Conservation (phyloP, 2,329 filamentous ascomycete genomes). For the Fusarium dimerum region DNA sequence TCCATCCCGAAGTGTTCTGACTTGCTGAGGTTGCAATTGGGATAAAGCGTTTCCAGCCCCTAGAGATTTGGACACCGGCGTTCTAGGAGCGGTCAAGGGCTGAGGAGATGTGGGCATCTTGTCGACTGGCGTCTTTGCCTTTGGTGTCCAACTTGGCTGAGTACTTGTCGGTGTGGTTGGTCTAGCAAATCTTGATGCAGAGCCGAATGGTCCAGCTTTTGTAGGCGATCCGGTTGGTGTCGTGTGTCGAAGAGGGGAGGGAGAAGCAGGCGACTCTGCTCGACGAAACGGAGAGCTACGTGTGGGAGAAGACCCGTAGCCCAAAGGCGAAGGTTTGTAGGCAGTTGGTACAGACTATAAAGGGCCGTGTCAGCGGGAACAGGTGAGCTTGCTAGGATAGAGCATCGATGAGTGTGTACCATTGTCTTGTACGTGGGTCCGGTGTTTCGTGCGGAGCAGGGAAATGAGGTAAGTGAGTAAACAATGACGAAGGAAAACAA, state of each 20-base stretch:
- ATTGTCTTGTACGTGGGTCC: conserved; percentile 34
- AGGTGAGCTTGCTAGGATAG: conserved; percentile 23
- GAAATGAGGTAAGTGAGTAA: conserved; percentile 21
- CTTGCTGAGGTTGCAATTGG: conserved; percentile 77
- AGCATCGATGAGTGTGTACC: conserved; percentile 32
- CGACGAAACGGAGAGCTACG: conserved; percentile 67
- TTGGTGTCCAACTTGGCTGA: conserved; percentile 39
- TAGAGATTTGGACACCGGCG: conserved; percentile 37
- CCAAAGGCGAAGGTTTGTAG: conserved; percentile 72
- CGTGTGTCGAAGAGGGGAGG: conserved; percentile 63
- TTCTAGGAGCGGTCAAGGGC: conserved; percentile 34
- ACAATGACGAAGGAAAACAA: conserved; percentile 4
- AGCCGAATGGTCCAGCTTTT: conserved; percentile 37
- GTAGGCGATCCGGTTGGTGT: conserved; percentile 65
- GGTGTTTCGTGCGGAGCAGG: conserved; percentile 17
- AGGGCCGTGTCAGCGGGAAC: conserved; percentile 30
- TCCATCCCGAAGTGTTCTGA: conserved; percentile 85
- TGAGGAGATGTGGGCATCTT: conserved; percentile 29
- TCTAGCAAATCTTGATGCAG: conserved; percentile 38
- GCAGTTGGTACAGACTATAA: conserved; percentile 54
- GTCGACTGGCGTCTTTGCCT: conserved; percentile 29
- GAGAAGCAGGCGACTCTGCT: conserved; percentile 64
- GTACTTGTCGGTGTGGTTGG: conserved; percentile 41
- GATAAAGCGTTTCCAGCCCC: conserved; percentile 60
- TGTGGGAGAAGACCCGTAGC: conserved; percentile 63